Evolutionary conservation across 2,329 filamentous ascomycete genomes (phyloP).

Genomic region (Colletotrichum siamense): DNA sequence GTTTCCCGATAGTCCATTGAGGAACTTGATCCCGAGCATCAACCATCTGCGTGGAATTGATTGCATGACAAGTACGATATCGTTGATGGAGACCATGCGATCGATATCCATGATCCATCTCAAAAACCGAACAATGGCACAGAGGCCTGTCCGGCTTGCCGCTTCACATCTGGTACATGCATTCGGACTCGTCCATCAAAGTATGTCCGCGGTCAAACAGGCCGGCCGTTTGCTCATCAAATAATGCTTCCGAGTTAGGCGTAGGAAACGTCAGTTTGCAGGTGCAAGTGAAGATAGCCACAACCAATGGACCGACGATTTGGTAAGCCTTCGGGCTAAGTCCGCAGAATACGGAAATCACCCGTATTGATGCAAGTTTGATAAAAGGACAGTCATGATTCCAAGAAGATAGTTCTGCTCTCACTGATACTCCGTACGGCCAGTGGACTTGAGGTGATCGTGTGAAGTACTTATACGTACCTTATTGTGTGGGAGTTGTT

Average conservation of each 20-base stretch:
- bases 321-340: background rate
- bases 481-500: background rate
- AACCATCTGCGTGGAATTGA: background rate
- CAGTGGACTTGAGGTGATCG: background rate
- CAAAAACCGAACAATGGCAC: background rate
- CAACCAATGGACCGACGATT: background rate
- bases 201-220: background rate
- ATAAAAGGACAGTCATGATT: background rate
- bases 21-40: background rate
- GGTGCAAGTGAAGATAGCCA: background rate
- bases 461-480: background rate
- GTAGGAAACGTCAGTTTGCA: background rate
- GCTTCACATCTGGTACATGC: background rate
- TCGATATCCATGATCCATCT: background rate
- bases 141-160: background rate
- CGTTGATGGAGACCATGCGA: background rate
- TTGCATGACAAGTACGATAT: background rate
- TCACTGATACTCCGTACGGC: background rate
- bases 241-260: background rate
- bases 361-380: background rate
- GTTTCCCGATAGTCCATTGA: background rate
- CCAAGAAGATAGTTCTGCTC: background rate
- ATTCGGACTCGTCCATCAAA: background rate
- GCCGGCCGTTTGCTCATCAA: background rate
- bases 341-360: fast-evolving